Percentiles rank a stretch among this genome's conserved stretches.
These are phyloP conservation scores for Sclerotinia glacialis DNA, from an alignment of 2,329 filamentous ascomycete genomes.

Conservation along the genomic window DNA sequence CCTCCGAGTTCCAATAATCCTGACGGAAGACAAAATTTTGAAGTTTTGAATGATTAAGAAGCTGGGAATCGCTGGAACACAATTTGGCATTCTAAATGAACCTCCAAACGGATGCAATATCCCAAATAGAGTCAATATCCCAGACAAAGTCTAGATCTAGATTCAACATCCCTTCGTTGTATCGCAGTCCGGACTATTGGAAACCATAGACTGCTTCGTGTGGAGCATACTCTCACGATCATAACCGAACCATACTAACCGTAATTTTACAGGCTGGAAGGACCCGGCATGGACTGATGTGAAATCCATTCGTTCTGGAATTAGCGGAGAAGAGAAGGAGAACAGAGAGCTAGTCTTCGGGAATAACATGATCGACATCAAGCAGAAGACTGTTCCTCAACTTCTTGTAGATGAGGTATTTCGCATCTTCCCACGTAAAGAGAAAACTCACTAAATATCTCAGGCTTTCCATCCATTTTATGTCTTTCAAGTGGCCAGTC, in stretches of 20 bases:
- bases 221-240: not conserved
- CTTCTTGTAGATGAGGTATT: slow-evolving; percentile 82
- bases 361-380: slow-evolving; percentile 85
- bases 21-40: not conserved
- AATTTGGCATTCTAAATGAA: not conserved
- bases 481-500: slow-evolving; percentile 92
- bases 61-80: not conserved
- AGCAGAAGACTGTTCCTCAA: slow-evolving; percentile 80
- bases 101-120: not conserved
- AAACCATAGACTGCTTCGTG: not conserved
- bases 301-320: slow-evolving; percentile 68
- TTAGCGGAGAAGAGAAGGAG: slow-evolving; percentile 85
- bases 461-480: slow-evolving; percentile 98
- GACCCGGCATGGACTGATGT: slow-evolving; percentile 85
- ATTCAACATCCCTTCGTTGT: not conserved
- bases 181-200: not conserved
- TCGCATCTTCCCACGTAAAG: not conserved
- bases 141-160: not conserved
- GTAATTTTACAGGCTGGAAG: slow-evolving; percentile 60
- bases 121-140: not conserved
- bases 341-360: slow-evolving; percentile 85
- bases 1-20: not conserved
- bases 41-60: not conserved
- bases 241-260: slow-evolving; percentile 5
- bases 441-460: slow-evolving; percentile 46